Percentiles rank a stretch among this genome's conserved stretches.
Conservation (phyloP, 345 rosid genomes). For the Laguncularia racemosa region DNA sequence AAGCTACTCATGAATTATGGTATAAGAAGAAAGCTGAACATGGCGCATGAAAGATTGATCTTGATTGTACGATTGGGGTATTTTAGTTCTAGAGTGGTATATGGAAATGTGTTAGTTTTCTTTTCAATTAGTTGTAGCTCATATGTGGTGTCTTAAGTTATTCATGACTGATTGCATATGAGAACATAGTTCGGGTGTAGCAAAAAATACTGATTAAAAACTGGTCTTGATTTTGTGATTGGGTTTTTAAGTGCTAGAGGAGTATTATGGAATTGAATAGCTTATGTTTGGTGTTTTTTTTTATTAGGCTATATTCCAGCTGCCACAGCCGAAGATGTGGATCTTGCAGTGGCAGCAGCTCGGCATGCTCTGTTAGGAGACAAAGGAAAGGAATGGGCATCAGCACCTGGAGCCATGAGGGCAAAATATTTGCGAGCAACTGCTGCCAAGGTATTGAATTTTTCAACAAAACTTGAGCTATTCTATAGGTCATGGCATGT, state of each 20-base stretch:
- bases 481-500: too few species aligned
- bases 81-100: too few species aligned
- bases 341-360: constrained; percentile 84
- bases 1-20: too few species aligned
- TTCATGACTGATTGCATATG: too few species aligned
- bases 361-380: constrained; percentile 61
- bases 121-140: too few species aligned
- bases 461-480: background rate
- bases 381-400: constrained; percentile 77
- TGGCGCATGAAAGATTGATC: too few species aligned
- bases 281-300: constrained; percentile 1
- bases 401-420: constrained; percentile 67
- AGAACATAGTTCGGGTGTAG: too few species aligned
- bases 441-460: constrained; percentile 71
- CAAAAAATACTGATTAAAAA: too few species aligned
- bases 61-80: too few species aligned
- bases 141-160: too few species aligned
- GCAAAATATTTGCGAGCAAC: constrained; percentile 93
- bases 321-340: constrained; percentile 91
- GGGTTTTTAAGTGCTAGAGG: background rate
- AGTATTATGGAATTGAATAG: background rate
- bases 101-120: too few species aligned
- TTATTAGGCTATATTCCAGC: constrained; percentile 85
- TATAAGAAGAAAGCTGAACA: too few species aligned
- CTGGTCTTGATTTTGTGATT: background rate